Percentiles rank a stretch among this genome's conserved stretches.
Conservation (phyloP, 2,329 filamentous ascomycete species). For the Phaeosphaeriaceae sp. region DNA sequence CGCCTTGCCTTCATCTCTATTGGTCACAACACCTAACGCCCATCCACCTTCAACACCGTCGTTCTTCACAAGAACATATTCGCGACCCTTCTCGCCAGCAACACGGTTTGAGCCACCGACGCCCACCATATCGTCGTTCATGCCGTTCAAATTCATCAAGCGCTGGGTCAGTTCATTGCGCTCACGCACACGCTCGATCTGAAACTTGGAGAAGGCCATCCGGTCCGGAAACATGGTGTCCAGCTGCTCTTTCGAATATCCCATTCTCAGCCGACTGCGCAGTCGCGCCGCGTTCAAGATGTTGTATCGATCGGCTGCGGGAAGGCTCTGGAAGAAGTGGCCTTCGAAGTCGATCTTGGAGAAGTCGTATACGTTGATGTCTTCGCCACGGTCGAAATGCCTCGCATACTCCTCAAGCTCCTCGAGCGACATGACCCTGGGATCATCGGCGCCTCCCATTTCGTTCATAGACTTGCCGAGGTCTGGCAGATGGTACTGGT, state of each 20-base stretch:
- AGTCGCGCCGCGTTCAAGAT: slow-evolving; percentile 93
- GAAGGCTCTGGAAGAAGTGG: slow-evolving; percentile 91
- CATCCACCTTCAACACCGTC: slow-evolving; percentile 94
- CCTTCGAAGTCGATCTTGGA: slow-evolving; percentile 98
- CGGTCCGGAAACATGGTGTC: slow-evolving; percentile 96
- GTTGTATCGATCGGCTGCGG: slow-evolving; percentile 91
- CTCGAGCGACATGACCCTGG: slow-evolving; percentile 93
- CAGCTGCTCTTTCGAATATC: slow-evolving; percentile 92
- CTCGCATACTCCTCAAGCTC: slow-evolving; percentile 93
- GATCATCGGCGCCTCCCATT: slow-evolving; percentile 91
- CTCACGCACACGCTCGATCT: slow-evolving; percentile 92
- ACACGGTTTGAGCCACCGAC: slow-evolving; percentile 69
- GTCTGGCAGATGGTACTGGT: slow-evolving; percentile 94
- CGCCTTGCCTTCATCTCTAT: slow-evolving; percentile 77
- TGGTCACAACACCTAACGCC: slow-evolving; percentile 92
- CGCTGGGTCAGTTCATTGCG: slow-evolving; percentile 93
- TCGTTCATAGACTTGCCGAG: slow-evolving; percentile 77
- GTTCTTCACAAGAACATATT: slow-evolving; percentile 96
- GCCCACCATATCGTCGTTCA: slow-evolving; percentile 77
- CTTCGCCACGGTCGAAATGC: slow-evolving; percentile 90
- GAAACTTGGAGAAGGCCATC: slow-evolving; percentile 96
- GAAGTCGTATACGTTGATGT: slow-evolving; percentile 88
- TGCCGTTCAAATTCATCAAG: slow-evolving; percentile 92
- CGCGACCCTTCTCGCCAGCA: slow-evolving; percentile 84
- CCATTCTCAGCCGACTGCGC: slow-evolving; percentile 90